These are phyloP conservation scores for Dimocarpus longan DNA, from an alignment of 345 rosid species.

Conservation along the genomic window DNA sequence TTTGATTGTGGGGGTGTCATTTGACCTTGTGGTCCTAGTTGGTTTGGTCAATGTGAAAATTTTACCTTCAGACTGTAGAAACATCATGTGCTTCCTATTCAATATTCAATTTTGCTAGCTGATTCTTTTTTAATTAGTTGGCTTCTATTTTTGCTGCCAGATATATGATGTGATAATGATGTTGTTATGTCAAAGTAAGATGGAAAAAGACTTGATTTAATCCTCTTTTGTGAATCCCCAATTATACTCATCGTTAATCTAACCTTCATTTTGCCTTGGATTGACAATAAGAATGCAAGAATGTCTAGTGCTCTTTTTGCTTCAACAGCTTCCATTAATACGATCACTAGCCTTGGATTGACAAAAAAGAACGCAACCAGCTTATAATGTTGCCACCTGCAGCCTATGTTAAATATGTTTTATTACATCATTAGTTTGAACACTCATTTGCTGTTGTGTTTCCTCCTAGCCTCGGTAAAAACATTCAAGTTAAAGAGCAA, in stretches of 20 bases:
- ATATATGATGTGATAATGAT: not conserved
- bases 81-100: constrained; percentile 10
- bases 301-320: not conserved
- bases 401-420: no score
- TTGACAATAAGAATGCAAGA: not conserved
- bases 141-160: not conserved
- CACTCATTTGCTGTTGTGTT: not conserved
- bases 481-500: not conserved
- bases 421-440: not conserved
- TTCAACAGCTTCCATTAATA: not conserved
- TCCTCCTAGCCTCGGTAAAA: no score
- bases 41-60: constrained; percentile 13
- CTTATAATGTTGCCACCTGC: not conserved
- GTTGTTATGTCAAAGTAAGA: not conserved
- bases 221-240: not conserved
- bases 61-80: constrained; percentile 13
- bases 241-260: not conserved
- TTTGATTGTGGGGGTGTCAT: constrained; percentile 22
- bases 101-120: constrained; percentile 29
- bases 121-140: not conserved
- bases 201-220: not conserved
- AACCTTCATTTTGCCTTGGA: not conserved
- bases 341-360: no score
- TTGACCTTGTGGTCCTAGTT: not conserved
- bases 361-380: no score